Evolutionary conservation across 75 land plant genomes (phyloP), one percentile per base, ranked within the genome.

Genomic region (Pinus tabuliformis): DNA sequence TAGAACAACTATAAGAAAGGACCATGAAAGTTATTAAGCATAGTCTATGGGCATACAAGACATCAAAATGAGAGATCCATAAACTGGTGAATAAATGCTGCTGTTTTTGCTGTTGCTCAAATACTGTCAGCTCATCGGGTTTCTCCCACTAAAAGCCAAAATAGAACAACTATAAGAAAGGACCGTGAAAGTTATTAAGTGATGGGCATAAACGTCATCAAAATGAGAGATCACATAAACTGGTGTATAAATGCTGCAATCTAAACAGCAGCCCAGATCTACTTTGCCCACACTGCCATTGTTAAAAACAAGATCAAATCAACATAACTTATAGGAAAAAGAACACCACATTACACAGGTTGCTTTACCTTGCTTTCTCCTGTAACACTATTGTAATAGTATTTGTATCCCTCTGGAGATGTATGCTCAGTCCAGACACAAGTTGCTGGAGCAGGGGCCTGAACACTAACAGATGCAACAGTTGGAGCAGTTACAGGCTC

Each of bases 401-500:
- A 86, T 57, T 86, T 86, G 76, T 86, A 82, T 11, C 87, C 87
- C 21, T 86, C 87, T n/a, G 87, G 87, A 26, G 87, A 86, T 17
- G 85, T 82, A 58, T 86, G 87, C 71, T 86, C 87, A 26, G 87
- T 84, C 87, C 87, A 86, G 30, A 79, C 77, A 79, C 86, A 86
- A 24, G 86, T 83, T 20, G 57, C 37, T 12, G 86, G 16, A 36
- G 86, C 57, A 14, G 68, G 39, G n/a, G 62, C 36, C 37, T 77
- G 58, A 74, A 78, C 73, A 33, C 68, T 64, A 49, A 75, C 81
- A 56, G 83, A 52, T 37, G 76, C 37, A 4, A 75, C 74, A 21
- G 30, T 22, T 64, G 68, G 33, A 36, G 42, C 39, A 64, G 68
- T 17, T 6, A 30, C 18, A 21, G 81, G 56, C 64, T 80, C 57